phyloP scores from a whole-genome alignment of 2,329 filamentous ascomycete genomes.

The Passalora sequoiae region DNA sequence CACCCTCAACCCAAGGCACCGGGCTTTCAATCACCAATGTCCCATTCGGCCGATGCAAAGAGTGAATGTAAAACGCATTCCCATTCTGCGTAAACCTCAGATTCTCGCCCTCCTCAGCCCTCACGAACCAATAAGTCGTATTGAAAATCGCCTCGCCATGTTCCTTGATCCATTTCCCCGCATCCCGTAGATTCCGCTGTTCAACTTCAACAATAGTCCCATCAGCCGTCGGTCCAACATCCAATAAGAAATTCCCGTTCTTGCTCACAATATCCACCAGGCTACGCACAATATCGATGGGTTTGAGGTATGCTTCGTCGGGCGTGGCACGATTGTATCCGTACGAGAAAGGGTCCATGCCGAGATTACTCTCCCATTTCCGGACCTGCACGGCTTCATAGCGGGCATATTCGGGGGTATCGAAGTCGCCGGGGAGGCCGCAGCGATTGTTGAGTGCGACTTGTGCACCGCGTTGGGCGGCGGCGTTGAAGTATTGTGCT shows the following conservation, averaged over 20 bases:
- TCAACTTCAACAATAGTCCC: conserved; percentile 51
- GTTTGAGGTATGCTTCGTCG: conserved; percentile 22
- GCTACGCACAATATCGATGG: conserved; percentile 22
- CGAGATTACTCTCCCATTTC: conserved; percentile 57
- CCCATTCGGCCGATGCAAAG: conserved; percentile 41
- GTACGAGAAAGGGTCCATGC: conserved; percentile 57
- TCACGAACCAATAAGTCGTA: conserved; percentile 52
- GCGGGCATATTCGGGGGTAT: conserved; percentile 55
- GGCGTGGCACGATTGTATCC: conserved; percentile 56
- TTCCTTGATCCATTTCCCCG: conserved; percentile 50
- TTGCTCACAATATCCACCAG: conserved; percentile 31
- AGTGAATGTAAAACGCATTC: conserved; percentile 51
- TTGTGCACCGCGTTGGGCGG: conserved; percentile 40
- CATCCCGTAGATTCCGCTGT: conserved; percentile 45
- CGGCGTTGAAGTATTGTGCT: conserved; percentile 41
- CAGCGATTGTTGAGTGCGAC: conserved; percentile 55
- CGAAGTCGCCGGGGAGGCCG: conserved; percentile 54
- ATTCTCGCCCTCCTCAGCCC: conserved; percentile 41
- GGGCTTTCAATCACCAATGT: conserved; percentile 41
- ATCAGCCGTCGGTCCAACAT: conserved; percentile 47
- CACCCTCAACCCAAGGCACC: conserved; percentile 46
- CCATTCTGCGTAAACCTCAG: conserved; percentile 50
- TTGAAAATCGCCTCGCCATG: conserved; percentile 55
- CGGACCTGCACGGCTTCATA: conserved; percentile 48
- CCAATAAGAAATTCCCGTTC: conserved; percentile 32